Conservation (phyloP, 2,329 filamentous ascomycete genomes). For the Cadophora luteo-olivacea region DNA sequence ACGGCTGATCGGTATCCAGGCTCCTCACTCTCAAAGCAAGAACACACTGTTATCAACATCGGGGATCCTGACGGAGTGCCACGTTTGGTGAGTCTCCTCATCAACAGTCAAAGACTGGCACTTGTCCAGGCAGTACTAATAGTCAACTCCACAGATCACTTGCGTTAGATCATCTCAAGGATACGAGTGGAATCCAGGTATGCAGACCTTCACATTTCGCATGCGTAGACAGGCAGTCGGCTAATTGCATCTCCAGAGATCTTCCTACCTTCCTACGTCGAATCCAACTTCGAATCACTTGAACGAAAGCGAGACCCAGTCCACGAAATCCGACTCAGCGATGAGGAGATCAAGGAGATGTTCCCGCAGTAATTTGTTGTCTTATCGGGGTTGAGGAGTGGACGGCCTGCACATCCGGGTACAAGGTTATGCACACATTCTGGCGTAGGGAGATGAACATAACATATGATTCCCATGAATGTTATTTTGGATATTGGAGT, state of each 20-base stretch:
- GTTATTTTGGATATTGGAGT: conserved; percentile 39
- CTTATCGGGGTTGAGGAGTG: conserved; percentile 32
- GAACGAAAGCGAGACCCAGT: conserved; percentile 80
- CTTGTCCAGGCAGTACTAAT: conserved; percentile 28
- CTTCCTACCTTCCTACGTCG: conserved; percentile 79
- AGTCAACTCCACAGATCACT: conserved; percentile 63
- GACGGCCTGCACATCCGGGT: conserved; percentile 26
- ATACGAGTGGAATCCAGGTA: conserved; percentile 83
- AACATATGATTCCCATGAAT: conserved; percentile 42
- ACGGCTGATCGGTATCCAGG: conserved; percentile 54
- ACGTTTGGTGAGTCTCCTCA: conserved; percentile 64
- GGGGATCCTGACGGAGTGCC: conserved; percentile 76
- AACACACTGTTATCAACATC: conserved; percentile 83
- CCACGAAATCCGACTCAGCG: conserved; percentile 77
- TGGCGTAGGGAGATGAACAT: conserved; percentile 41
- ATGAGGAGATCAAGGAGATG: conserved; percentile 76
- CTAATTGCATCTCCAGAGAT: conserved; percentile 62
- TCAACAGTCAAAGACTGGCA: conserved; percentile 21
- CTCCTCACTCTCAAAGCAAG: conserved; percentile 73
- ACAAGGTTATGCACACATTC: conserved; percentile 37
- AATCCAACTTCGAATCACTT: conserved; percentile 76
- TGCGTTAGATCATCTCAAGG: conserved; percentile 82
- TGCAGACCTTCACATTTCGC: conserved; percentile 28
- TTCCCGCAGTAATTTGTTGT: conserved; percentile 60
- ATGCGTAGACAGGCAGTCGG: neutral